A percentile compares a stretch with the other conserved stretches of the same genome.
Evolutionary conservation across 2,329 filamentous ascomycete genomes (phyloP).

Genomic region (Monilinia fructicola): DNA sequence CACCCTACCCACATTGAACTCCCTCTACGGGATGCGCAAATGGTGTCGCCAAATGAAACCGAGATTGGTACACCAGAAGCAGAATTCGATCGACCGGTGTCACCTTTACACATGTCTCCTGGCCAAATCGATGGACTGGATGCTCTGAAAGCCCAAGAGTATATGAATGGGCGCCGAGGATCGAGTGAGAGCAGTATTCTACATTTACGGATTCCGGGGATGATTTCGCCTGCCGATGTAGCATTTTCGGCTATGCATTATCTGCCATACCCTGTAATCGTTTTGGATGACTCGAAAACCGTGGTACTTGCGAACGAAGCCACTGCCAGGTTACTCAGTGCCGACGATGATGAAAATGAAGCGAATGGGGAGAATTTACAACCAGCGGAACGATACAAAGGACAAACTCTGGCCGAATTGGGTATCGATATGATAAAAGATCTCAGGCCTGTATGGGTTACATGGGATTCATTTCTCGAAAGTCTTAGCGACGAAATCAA

Average conservation of each 20-base stretch:
- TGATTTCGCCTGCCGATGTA: constrained; percentile 51
- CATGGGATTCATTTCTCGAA: constrained; percentile 59
- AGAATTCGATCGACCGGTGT: constrained; percentile 28
- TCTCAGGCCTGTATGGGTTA: constrained; percentile 59
- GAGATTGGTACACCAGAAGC: constrained; percentile 8
- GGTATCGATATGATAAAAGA: constrained; percentile 73
- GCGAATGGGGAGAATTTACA: constrained; percentile 44
- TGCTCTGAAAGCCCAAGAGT: constrained; percentile 28
- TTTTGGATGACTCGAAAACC: constrained; percentile 67
- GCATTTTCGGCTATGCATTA: constrained; percentile 71
- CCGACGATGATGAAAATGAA: constrained; percentile 48
- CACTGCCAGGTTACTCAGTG: constrained; percentile 66
- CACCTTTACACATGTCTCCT: constrained; percentile 34
- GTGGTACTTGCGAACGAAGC: constrained; percentile 74
- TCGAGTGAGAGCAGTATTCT: constrained; percentile 26
- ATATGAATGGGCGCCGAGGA: constrained; percentile 27
- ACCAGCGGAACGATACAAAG: constrained; percentile 58
- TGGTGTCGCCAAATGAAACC: not conserved
- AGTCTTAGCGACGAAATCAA: constrained; percentile 44
- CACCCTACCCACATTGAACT: constrained; percentile 19
- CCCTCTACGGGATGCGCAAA: not conserved
- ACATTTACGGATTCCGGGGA: constrained; percentile 46
- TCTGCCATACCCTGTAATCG: constrained; percentile 68
- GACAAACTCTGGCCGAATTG: constrained; percentile 66
- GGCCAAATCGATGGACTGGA: constrained; percentile 39